Evolutionary conservation across 202 grass and related monocot species (phyloP).

Genomic region (Carex arenaria): DNA sequence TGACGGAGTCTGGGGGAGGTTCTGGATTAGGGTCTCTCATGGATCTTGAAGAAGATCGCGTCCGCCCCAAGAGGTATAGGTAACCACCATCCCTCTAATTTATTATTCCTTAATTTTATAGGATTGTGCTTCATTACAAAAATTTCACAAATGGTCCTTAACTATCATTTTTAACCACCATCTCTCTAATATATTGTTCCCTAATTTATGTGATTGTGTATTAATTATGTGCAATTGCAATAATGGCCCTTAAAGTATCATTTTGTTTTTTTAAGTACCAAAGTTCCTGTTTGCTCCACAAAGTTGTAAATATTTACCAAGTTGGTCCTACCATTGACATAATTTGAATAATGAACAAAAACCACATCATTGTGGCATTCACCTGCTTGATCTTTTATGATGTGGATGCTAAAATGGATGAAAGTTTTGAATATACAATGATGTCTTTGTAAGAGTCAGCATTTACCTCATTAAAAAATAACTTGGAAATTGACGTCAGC

Average conservation of each 20-base stretch:
- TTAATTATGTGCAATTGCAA: not conserved
- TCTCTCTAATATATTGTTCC: not conserved
- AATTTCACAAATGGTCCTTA: not conserved
- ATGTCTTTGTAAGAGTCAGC: not conserved
- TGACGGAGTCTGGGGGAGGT: slow-evolving; percentile 79
- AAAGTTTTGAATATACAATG: not conserved
- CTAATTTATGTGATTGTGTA: not conserved
- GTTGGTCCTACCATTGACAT: not conserved
- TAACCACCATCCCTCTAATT: not conserved
- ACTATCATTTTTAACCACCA: not conserved
- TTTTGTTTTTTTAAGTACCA: not conserved
- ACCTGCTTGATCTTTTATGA: not conserved
- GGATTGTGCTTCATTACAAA: not conserved
- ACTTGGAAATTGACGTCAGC: not conserved
- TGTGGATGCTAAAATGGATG: slow-evolving; percentile 6
- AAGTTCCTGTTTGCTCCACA: not conserved
- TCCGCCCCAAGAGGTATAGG: slow-evolving; percentile 88
- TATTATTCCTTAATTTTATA: slow-evolving; percentile 1
- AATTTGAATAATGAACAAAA: not conserved
- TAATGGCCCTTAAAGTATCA: not conserved
- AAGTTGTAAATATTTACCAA: not conserved
- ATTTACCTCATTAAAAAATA: not conserved
- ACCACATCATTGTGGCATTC: not conserved
- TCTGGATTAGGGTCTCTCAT: slow-evolving; percentile 42
- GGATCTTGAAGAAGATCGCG: slow-evolving; percentile 98